Evolutionary conservation across 495 filamentous ascomycete genomes (phyloP), one percentile per base, ranked within the genome.

Genomic region (Niebla homalea): DNA sequence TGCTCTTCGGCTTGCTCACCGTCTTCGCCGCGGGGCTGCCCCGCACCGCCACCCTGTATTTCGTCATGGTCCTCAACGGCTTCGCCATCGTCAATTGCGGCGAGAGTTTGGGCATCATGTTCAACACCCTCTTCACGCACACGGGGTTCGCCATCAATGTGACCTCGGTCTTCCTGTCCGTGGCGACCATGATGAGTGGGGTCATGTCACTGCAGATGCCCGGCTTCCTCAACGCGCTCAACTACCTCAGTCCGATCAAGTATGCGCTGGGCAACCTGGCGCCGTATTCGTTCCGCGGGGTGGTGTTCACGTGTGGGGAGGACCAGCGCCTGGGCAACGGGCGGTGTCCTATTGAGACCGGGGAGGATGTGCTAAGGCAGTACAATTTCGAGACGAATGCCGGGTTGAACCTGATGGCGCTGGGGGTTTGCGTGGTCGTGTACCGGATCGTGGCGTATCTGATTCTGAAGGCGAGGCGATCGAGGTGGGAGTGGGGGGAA

Each of bases 81-180:
- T 85, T 88, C 56, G 80, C 77, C 50, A 78, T 88, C 40, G 83
- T 85, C 36, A 79, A 65, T 43, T 84, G 78, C 52, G 84, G 84
- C 3, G 84, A 88, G 65, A 81, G 76, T 39, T 56, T 87, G n/a
- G 84, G 84, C 0, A 87, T 88, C 54, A 77, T 85, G 65, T 86
- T 88, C 66, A 85, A 83, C 59, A 87, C 84, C 1, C 65, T 87
- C 6, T 83, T 87, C 63, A 61, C 66, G 29, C 84, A 88, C 56
- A 81, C 81, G 0, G 84, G 84, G 1, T 87, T 88, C 60, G 80
- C 82, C 8, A 74, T 87, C 41, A 85, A 84, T 52, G 60, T 85
- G 37, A 82, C 76, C 3, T 76, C 72, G 1, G 71, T 82, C 38
- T 59, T 87, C 4, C 64, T 87, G 0, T 76, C 74, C 0, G 72